phyloP scores from a whole-genome alignment of 2,329 filamentous ascomycete genomes.

The Talaromyces sp. region DNA sequence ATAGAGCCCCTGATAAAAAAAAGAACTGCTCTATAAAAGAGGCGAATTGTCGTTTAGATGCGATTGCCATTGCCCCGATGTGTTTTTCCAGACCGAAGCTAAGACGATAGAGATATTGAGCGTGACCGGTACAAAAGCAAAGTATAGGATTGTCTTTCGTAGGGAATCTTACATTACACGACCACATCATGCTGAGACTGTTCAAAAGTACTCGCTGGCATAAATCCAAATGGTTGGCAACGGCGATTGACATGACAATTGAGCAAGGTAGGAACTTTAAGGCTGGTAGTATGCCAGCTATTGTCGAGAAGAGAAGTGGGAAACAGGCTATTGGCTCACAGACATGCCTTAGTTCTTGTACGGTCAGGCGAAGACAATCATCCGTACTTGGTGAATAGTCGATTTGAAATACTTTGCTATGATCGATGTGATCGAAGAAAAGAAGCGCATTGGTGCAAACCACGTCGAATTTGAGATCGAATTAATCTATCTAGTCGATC shows the following conservation, averaged over 20 bases:
- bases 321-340: too few relatives aligned
- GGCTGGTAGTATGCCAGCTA: not conserved
- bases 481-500: too few relatives aligned
- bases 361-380: too few relatives aligned
- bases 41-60: not conserved
- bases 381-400: too few relatives aligned
- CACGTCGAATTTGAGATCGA: too few relatives aligned
- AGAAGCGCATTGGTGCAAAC: too few relatives aligned
- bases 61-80: not conserved
- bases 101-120: not conserved
- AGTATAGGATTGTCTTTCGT: too few relatives aligned
- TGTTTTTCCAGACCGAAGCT: not conserved
- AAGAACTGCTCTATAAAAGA: not conserved
- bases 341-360: too few relatives aligned
- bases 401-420: too few relatives aligned
- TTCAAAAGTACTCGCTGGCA: not conserved
- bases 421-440: too few relatives aligned
- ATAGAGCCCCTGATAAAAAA: not conserved
- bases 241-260: not conserved
- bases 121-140: too few relatives aligned
- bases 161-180: not conserved
- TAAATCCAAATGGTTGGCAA: not conserved
- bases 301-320: too few relatives aligned
- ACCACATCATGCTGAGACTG: not conserved
- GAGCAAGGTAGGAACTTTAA: not conserved